Evolutionary conservation across 345 rosid genomes (phyloP).

Genomic region (Durio zibethinus): DNA sequence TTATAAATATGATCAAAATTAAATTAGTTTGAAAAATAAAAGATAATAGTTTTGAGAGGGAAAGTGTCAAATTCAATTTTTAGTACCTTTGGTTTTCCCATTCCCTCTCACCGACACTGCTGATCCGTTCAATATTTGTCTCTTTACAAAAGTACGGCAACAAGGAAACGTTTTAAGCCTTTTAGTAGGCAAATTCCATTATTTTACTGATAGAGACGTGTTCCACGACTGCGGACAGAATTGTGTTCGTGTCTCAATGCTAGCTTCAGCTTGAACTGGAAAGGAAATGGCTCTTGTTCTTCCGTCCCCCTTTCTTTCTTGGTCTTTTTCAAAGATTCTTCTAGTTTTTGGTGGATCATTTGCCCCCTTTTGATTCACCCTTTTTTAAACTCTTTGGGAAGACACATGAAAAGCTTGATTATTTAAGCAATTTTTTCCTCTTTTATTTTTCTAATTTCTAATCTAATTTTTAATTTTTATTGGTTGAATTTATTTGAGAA

Average conservation of each 20-base stretch:
- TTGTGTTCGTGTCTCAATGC: no score
- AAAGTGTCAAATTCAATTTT: background rate
- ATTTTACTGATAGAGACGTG: background rate
- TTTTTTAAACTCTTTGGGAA: background rate
- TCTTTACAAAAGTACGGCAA: background rate
- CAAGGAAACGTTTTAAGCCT: background rate
- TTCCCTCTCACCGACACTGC: background rate
- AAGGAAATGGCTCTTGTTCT: background rate
- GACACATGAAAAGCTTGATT: background rate
- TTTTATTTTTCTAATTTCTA: no score
- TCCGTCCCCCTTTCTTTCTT: background rate
- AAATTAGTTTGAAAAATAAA: no score
- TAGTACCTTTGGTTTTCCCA: background rate
- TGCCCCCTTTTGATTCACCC: background rate
- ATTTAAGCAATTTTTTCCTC: no score
- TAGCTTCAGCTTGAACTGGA: background rate
- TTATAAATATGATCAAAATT: no score
- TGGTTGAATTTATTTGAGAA: no score
- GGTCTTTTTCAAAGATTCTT: background rate
- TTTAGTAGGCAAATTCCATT: no score
- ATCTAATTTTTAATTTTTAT: no score
- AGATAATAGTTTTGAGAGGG: no score
- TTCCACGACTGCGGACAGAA: no score
- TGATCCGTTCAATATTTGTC: background rate
- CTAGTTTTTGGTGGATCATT: background rate